Evolutionary conservation across 441 rosid genomes (phyloP), one percentile per base, ranked within the genome.

Genomic region (Capsella rubella): DNA sequence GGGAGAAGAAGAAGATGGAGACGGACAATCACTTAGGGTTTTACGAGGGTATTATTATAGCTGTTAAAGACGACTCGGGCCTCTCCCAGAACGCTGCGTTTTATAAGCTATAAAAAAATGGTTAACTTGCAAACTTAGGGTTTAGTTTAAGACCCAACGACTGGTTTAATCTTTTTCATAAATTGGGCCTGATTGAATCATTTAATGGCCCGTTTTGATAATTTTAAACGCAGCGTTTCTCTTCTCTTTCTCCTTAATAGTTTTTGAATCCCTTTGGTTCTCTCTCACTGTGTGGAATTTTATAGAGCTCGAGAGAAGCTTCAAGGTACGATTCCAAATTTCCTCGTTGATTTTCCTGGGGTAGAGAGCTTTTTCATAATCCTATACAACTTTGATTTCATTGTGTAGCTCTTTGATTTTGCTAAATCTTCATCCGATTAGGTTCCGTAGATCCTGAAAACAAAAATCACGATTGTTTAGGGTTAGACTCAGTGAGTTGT

Each of bases 1-100:
- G 4, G 68, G 27, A 54, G 55, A 15, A 11, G 51, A 31, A 3
- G 45, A 28, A 31, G 47, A 28, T 27, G 37, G 53, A 59, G 64
- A 60, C 50, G 31, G 29, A 12, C 4, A 63, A 25, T 0, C 4
- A 9, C 4, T 49, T 76, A 78, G 81, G 78, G 71, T 72, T 78
- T 55, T 76, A 49, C 37, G 45, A 61, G 49, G 55, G 14, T 60
- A 34, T 2, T 35, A 35, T 67, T 67, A 27, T 49, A 71, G 27
- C 25, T 9, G 10, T 32, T 34, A 16, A 63, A 15, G 37, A 53
- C n/a, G 25, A 21, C 31, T 7, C 13, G 50, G 35, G 35, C 57
- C 46, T 37, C 9, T 29, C 21, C 16, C 8, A 6, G 0, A 60
- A 67, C 73, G 78, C 51, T 8, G 69, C 43, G 52, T 75, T 52